These are phyloP conservation scores for Mycena capillaripes DNA, from an alignment of 768 basidiomycete genomes.

Conservation along the genomic window DNA sequence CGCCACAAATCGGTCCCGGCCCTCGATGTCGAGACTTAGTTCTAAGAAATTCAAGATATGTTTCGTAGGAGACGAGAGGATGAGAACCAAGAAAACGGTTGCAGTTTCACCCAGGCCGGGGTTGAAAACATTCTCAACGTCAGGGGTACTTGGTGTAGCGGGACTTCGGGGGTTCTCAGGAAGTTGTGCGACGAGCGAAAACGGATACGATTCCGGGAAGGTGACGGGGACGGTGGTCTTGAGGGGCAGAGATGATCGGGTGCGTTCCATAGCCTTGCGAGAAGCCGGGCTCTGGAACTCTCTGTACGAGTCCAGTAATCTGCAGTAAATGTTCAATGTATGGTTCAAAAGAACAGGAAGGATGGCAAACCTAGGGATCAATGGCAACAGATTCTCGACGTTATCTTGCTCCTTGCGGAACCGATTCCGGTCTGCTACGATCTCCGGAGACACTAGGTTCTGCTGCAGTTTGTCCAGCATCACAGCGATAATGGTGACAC, in stretches of 20 bases:
- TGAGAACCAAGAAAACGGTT: conserved; percentile 84
- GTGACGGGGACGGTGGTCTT: conserved; percentile 78
- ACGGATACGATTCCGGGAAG: conserved; percentile 96
- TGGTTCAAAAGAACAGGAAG: background rate
- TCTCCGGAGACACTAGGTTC: conserved; percentile 76
- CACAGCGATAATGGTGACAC: conserved; percentile 88
- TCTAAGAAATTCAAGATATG: conserved; percentile 86
- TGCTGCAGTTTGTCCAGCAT: conserved; percentile 93
- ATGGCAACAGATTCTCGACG: conserved; percentile 84
- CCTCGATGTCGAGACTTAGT: conserved; percentile 89
- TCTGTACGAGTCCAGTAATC: conserved; percentile 88
- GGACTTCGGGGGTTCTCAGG: conserved; percentile 67
- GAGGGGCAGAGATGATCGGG: conserved; percentile 69
- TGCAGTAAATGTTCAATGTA: conserved; percentile 46
- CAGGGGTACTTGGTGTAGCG: conserved; percentile 55
- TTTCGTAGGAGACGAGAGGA: conserved; percentile 84
- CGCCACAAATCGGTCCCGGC: conserved; percentile 79
- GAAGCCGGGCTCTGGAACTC: conserved; percentile 83
- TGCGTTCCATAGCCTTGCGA: conserved; percentile 77
- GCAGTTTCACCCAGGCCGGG: conserved; percentile 89
- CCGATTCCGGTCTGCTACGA: conserved; percentile 71
- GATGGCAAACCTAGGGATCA: conserved; percentile 82
- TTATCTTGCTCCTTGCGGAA: conserved; percentile 91
- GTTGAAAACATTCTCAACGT: conserved; percentile 71
- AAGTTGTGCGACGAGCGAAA: conserved; percentile 80